Evolutionary conservation across 2,329 filamentous ascomycete genomes (phyloP).

Genomic region (Sclerotinia trifoliorum): DNA sequence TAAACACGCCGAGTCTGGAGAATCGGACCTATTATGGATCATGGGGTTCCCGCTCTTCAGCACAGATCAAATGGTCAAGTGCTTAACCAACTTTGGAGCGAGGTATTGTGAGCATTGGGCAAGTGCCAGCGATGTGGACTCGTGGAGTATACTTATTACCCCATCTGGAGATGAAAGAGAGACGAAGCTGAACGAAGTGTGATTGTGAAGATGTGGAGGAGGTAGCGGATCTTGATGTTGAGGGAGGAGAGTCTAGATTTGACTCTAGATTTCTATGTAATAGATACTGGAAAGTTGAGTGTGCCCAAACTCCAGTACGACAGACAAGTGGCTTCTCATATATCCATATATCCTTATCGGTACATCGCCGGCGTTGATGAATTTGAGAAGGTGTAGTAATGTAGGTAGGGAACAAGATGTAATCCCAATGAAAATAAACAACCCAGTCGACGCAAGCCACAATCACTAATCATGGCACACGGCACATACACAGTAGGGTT

Average conservation of each 20-base stretch:
- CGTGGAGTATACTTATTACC: background rate
- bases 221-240: background rate
- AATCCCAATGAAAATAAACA: background rate
- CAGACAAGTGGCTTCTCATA: background rate
- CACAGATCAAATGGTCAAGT: background rate
- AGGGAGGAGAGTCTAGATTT: background rate
- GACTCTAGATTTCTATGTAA: background rate
- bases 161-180: background rate
- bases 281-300: background rate
- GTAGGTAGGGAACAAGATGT: background rate
- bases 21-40: slow-evolving; percentile 7
- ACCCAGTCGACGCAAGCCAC: background rate
- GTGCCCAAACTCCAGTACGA: background rate
- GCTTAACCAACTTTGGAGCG: background rate
- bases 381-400: background rate
- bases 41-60: background rate
- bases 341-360: background rate
- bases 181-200: background rate
- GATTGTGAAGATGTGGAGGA: background rate
- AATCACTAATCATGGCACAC: background rate
- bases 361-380: background rate
- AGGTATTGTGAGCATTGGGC: background rate
- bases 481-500: background rate
- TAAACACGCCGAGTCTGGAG: background rate
- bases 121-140: background rate